Percentiles rank a stretch among this genome's conserved stretches.
phyloP scores from a whole-genome alignment of 345 rosid species.

The Bruguiera gymnorhiza region DNA sequence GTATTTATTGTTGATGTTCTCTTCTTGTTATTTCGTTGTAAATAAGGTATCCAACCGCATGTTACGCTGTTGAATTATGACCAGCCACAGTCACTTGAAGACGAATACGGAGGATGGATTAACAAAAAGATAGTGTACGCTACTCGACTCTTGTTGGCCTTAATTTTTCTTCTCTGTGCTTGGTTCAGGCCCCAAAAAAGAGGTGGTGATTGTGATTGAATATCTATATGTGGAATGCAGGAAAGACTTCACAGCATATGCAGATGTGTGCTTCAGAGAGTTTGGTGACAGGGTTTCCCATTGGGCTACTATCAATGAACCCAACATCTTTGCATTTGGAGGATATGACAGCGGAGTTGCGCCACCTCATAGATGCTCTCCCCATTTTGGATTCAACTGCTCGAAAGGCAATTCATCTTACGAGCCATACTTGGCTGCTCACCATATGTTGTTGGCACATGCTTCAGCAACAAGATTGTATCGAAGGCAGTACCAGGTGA shows the following conservation, averaged over 20 bases:
- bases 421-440: slow-evolving; percentile 65
- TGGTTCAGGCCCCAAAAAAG: background rate
- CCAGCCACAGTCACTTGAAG: slow-evolving; percentile 65
- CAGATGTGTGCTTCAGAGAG: slow-evolving; percentile 70
- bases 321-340: slow-evolving; percentile 39
- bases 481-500: slow-evolving; percentile 41
- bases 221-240: slow-evolving; percentile 35
- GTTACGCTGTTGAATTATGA: slow-evolving; percentile 50
- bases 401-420: slow-evolving; percentile 53
- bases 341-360: slow-evolving; percentile 28
- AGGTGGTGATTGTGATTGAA: background rate
- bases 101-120: slow-evolving; percentile 72
- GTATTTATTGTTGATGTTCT: background rate
- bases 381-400: slow-evolving; percentile 28
- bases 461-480: slow-evolving; percentile 59
- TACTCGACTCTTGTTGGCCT: background rate
- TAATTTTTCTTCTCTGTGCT: background rate
- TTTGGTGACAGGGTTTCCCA: slow-evolving; percentile 62
- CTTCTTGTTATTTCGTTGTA: background rate
- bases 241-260: slow-evolving; percentile 67
- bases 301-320: slow-evolving; percentile 77
- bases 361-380: slow-evolving; percentile 49
- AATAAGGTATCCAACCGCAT: slow-evolving; percentile 60
- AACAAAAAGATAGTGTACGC: slow-evolving; percentile 45
- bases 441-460: slow-evolving; percentile 67